These are phyloP conservation scores for Arctostaphylos glauca DNA, from an alignment of 148 eudicot genomes.

Conservation along the genomic window DNA sequence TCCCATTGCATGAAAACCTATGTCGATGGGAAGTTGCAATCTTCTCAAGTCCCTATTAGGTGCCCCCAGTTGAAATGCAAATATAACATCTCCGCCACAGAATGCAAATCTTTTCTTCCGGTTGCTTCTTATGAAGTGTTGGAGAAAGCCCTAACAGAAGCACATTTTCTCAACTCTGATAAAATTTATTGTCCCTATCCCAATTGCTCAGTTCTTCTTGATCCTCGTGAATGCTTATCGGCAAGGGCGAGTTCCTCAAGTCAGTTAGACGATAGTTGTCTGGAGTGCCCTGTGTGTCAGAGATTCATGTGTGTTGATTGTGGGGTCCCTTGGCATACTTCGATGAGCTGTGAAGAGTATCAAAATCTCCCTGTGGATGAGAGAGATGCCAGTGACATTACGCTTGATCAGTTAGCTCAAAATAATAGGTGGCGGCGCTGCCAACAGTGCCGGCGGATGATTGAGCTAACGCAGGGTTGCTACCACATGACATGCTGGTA, in stretches of 20 bases:
- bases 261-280: constrained; percentile 44
- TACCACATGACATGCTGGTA: constrained; percentile 80
- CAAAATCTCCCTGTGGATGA: constrained; percentile 54
- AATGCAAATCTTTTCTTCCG: constrained; percentile 67
- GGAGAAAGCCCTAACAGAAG: constrained; percentile 51
- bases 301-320: constrained; percentile 60
- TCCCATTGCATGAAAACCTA: constrained; percentile 72
- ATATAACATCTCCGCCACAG: constrained; percentile 47
- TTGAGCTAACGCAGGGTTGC: constrained; percentile 67
- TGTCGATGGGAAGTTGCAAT: constrained; percentile 59
- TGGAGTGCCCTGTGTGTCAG: constrained; percentile 71
- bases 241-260: constrained; percentile 48
- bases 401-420: constrained; percentile 49
- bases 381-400: constrained; percentile 50
- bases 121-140: constrained; percentile 48
- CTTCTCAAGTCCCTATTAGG: constrained; percentile 55
- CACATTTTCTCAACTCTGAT: constrained; percentile 38
- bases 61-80: constrained; percentile 69
- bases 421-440: constrained; percentile 74
- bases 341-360: constrained; percentile 70
- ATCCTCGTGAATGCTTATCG: constrained; percentile 55
- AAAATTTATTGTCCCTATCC: constrained; percentile 64
- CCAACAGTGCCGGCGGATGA: constrained; percentile 63
- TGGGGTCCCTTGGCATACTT: constrained; percentile 74
- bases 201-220: constrained; percentile 62